Conservation (phyloP, 2,329 filamentous ascomycete species). For the Fusarium sp. region DNA sequence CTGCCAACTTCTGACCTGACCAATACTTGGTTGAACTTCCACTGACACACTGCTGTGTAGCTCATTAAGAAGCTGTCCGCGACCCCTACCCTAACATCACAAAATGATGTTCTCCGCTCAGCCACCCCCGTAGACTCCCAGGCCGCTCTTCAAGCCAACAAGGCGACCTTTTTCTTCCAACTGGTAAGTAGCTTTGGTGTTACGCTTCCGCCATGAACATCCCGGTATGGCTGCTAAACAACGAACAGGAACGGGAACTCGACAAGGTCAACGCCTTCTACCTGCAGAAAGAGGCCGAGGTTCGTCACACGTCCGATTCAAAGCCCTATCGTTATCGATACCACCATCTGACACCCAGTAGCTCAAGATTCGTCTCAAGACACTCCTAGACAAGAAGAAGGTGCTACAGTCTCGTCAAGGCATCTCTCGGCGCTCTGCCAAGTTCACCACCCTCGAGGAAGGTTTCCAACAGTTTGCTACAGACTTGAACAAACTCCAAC, state of each 20-base stretch:
- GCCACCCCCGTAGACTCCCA: constrained; percentile 76
- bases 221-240: constrained; percentile 54
- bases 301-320: constrained; percentile 57
- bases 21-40: constrained; percentile 23
- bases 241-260: constrained; percentile 86
- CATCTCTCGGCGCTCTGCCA: constrained; percentile 87
- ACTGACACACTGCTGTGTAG: constrained; percentile 61
- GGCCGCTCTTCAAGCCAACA: constrained; percentile 92
- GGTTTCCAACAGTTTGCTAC: constrained; percentile 97
- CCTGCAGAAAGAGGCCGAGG: constrained; percentile 97
- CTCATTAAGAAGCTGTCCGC: constrained; percentile 98
- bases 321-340: background rate
- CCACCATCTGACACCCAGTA: constrained; percentile 54
- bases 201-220: constrained; percentile 44
- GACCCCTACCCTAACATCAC: constrained; percentile 83
- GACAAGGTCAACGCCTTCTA: constrained; percentile 99
- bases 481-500: constrained; percentile 96
- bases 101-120: constrained; percentile 70
- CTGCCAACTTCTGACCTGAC: constrained; percentile 29
- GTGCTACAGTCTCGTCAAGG: constrained; percentile 85
- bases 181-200: constrained; percentile 69
- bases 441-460: constrained; percentile 94
- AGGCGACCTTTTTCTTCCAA: constrained; percentile 98
- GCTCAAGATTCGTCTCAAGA: constrained; percentile 94
- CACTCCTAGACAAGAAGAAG: constrained; percentile 93